These are phyloP conservation scores for Fusarium sp. DNA, from an alignment of 2,329 filamentous ascomycete species.

Conservation along the genomic window DNA sequence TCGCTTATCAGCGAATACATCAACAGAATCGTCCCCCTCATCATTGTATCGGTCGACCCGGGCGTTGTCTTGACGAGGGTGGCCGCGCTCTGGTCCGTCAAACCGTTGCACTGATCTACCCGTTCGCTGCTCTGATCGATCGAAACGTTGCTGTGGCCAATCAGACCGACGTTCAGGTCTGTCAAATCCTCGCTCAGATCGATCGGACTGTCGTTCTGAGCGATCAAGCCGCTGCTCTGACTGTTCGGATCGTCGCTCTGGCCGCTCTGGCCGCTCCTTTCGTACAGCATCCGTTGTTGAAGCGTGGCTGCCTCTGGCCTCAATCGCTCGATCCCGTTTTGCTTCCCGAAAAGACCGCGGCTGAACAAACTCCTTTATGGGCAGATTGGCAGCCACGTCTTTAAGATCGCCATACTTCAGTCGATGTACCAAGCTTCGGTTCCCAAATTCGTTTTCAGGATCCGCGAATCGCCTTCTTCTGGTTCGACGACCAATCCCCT, in stretches of 20 bases:
- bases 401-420: slow-evolving; percentile 57
- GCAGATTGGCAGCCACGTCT: slow-evolving; percentile 40
- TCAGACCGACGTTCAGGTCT: slow-evolving; percentile 9
- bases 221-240: neutral
- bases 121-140: neutral
- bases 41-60: slow-evolving; percentile 21
- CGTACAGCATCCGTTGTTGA: neutral
- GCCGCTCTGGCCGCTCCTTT: slow-evolving; percentile 1
- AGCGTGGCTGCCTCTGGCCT: neutral
- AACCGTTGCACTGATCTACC: neutral
- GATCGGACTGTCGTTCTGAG: neutral
- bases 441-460: slow-evolving; percentile 59
- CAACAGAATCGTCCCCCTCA: slow-evolving; percentile 3
- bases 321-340: slow-evolving; percentile 10
- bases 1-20: slow-evolving; percentile 16
- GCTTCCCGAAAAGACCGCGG: slow-evolving; percentile 37
- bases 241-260: slow-evolving; percentile 6
- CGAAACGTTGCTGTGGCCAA: slow-evolving; percentile 12
- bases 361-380: slow-evolving; percentile 42
- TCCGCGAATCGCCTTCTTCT: slow-evolving; percentile 63
- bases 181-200: neutral
- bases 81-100: slow-evolving; percentile 2
- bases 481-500: slow-evolving; percentile 53
- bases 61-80: slow-evolving; percentile 16
- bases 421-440: slow-evolving; percentile 64